Conservation (phyloP, 805 yeast species). For the Candida peoriensis region DNA sequence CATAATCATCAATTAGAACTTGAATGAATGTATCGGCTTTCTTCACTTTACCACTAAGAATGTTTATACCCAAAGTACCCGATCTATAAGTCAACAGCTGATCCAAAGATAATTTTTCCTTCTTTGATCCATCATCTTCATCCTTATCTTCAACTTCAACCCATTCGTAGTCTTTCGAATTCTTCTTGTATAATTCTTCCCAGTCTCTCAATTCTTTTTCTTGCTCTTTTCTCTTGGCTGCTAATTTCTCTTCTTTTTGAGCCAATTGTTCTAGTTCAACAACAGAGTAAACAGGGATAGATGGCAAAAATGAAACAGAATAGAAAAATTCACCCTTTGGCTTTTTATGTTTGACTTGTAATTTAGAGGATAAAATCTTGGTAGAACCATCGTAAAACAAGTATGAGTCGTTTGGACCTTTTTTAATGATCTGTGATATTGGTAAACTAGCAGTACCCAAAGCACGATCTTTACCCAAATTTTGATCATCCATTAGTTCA, state of each 20-base stretch:
- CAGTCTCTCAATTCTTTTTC: conserved; percentile 37
- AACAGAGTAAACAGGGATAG: conserved; percentile 55
- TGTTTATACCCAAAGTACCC: conserved; percentile 56
- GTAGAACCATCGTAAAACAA: conserved; percentile 47
- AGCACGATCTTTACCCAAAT: conserved; percentile 54
- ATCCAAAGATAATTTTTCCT: conserved; percentile 45
- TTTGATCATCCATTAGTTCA: conserved; percentile 64
- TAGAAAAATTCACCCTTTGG: conserved; percentile 49
- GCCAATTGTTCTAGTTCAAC: conserved; percentile 47
- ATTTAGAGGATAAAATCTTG: conserved; percentile 33
- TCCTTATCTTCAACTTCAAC: conserved; percentile 41
- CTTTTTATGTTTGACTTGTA: conserved; percentile 29
- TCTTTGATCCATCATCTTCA: conserved; percentile 29
- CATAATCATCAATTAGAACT: conserved; percentile 58
- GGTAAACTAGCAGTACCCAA: conserved; percentile 55
- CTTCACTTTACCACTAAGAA: conserved; percentile 44
- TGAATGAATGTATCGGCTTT: conserved; percentile 50
- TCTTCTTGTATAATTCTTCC: conserved; percentile 43
- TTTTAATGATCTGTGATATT: conserved; percentile 43
- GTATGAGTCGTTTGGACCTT: conserved; percentile 41
- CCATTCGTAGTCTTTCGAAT: conserved; percentile 65
- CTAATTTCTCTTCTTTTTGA: conserved; percentile 34
- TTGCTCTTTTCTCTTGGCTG: conserved; percentile 30
- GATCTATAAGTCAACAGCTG: conserved; percentile 51
- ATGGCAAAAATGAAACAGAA: conserved; percentile 61